These are phyloP conservation scores for Lunularia cruciata DNA, from an alignment of 225 moss, liverwort and hornwort species.

Conservation along the genomic window DNA sequence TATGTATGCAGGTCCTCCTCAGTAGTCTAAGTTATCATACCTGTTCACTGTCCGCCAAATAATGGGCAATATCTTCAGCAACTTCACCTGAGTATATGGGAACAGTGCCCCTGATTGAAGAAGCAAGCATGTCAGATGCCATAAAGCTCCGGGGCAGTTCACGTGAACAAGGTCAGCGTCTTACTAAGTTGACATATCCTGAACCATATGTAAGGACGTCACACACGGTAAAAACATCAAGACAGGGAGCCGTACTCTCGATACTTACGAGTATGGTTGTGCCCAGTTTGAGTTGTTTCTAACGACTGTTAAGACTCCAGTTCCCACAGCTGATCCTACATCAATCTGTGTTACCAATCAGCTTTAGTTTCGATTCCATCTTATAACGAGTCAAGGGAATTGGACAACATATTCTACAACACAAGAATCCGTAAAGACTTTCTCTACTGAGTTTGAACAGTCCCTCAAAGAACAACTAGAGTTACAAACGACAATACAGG, in stretches of 20 bases:
- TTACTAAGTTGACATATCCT: no score
- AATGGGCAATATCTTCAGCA: slow-evolving; percentile 97
- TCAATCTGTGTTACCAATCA: slow-evolving; percentile 59
- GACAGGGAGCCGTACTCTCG: not conserved
- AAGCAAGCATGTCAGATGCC: not conserved
- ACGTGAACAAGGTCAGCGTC: not conserved
- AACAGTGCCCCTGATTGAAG: slow-evolving; percentile 66
- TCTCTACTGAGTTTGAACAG: no score
- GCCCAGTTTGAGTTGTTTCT: slow-evolving; percentile 72
- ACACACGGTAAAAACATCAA: not conserved
- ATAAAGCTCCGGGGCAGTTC: no score
- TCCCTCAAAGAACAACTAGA: no score
- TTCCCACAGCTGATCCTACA: slow-evolving; percentile 93
- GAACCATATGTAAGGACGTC: no score
- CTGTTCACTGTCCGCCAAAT: slow-evolving; percentile 99
- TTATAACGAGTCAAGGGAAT: no score
- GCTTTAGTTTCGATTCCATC: not conserved
- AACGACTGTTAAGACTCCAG: slow-evolving; percentile 85
- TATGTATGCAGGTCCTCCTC: no score
- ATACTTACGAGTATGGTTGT: slow-evolving; percentile 90
- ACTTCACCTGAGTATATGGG: slow-evolving; percentile 97
- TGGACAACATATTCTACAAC: no score
- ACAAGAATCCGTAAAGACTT: no score
- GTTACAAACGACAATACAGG: no score
- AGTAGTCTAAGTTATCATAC: slow-evolving; percentile 28